Base-by-base conservation (phyloP, 164 flowering plant species). In the Annona squamosa region DNA sequence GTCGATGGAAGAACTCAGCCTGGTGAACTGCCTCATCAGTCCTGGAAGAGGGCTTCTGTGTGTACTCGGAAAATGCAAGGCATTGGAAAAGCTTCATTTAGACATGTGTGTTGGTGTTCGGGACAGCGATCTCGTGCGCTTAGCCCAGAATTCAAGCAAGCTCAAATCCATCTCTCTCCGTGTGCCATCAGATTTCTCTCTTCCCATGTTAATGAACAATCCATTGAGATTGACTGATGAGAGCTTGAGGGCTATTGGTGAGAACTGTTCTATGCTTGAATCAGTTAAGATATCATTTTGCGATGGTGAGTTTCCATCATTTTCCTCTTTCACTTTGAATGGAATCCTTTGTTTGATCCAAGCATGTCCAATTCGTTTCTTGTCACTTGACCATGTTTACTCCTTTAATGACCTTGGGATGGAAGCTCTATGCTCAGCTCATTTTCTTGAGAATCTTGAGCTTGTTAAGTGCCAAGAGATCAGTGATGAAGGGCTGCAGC, bases 31-130 rank as follows among this genome's bases (percentile, higher is more conserved):
- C 82, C 84, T 87, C 46, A 86, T 90, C 59, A 83, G 83, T 75
- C 91, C 91, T 0, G 96, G 91, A 52, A 83, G 91, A 84, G 96
- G 92, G 16, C 93, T 89, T 73, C 86, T 89, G 74, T 90, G 94
- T 80, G 81, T 90, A 0, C 67, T 92, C 47, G 85, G 82, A 44
- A 87, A 83, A 71, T 92, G 98, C 81, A 79, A 72, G 76, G 85
- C 89, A 66, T 77, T 92, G 81, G 86, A 88, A 81, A 92, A 85
- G 80, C 81, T 92, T 80, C 90, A 87, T 72, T 76, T 92, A 47
- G 96, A 92, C 82, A 87, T 86, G 92, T 92, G 98, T 74, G 79
- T 88, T 48, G 94, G 96, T 41, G 82, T 90, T 10, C 81, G 89
- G 67, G 98, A 92, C 78, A 76, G 79, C 63, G 97, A 92, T 71